Evolutionary conservation across 139 green algal species (phyloP), one percentile per base, ranked within the genome.

Genomic region (Protoeuglena noctilucae): DNA sequence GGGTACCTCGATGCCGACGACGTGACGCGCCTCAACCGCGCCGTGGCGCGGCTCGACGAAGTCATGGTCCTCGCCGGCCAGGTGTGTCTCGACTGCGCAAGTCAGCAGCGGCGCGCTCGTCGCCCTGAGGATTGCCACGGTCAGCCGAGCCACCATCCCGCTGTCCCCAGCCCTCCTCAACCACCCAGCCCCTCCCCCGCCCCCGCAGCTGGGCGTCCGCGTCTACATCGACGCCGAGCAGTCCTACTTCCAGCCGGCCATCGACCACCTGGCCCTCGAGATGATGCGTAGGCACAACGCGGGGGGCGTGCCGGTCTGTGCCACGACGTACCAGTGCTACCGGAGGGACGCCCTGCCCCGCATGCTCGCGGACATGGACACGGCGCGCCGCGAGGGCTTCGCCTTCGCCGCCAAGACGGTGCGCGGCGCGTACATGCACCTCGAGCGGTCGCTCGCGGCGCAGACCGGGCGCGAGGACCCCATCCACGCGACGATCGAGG

Each of bases 161-260:
- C 34, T 43, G 34, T 29, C n/a, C 21, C 14, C 7, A n/a, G 4
- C 6, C 12, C 40, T 59, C 3, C 26, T 24, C 21, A n/a, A 62
- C 34, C 47, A 58, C 29, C 21, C 22, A 30, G 52, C 68, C 46
- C 53, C 56, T 1, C 43, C 41, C 0, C 52, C 31, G 2, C 69
- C 75, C 1, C 26, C 48, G 17, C 56, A 29, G 1, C 3, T 19
- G 2, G 30, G 71, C 6, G 83, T 93, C 30, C 65, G 69, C 22
- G 58, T 93, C 22, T 77, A 93, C 74, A 64, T 93, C 0, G 86
- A 94, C 28, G 86, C 86, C 0, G 86, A 93, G 69, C 82, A 93
- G 69, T 79, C 59, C 6, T 89, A 88, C 69, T 86, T 90, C 58
- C 83, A 94, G 68, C 80, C 79, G 23, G 83, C 83, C 16, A 93